Conservation (phyloP, 2,329 filamentous ascomycete genomes). For the Microsporum audouinii region DNA sequence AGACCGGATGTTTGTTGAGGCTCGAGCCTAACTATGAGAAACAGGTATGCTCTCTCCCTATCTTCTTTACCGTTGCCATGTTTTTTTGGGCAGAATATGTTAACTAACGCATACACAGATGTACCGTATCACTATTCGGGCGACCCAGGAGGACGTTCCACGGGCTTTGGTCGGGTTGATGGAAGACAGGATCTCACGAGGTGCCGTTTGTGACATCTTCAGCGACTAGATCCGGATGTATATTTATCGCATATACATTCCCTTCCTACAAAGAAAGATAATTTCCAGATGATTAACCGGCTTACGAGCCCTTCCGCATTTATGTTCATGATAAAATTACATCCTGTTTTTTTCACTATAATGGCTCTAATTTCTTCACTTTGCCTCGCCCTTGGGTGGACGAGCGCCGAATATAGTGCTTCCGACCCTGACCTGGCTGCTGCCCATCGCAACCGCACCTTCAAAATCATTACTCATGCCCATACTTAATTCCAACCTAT, state of each 20-base stretch:
- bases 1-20: slow-evolving; percentile 86
- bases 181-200: slow-evolving; percentile 65
- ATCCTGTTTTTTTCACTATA: neutral
- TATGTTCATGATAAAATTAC: neutral
- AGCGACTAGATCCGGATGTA: neutral
- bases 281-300: no score
- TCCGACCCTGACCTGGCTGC: slow-evolving; percentile 79
- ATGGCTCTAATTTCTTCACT: slow-evolving; percentile 21
- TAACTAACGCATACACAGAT: slow-evolving; percentile 48
- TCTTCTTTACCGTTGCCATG: neutral
- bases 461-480: slow-evolving; percentile 98
- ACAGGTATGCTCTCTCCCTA: slow-evolving; percentile 52
- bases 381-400: slow-evolving; percentile 67
- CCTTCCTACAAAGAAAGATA: neutral
- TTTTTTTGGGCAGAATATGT: neutral
- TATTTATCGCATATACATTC: neutral
- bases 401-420: slow-evolving; percentile 87
- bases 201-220: slow-evolving; percentile 17
- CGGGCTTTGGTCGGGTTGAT: slow-evolving; percentile 69
- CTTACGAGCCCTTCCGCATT: neutral
- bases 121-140: slow-evolving; percentile 86
- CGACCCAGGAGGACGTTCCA: slow-evolving; percentile 83
- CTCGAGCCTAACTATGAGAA: slow-evolving; percentile 89
- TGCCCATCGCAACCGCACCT: slow-evolving; percentile 70
- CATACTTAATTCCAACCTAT: slow-evolving; percentile 79